Percentiles rank a stretch among this genome's conserved stretches.
These are phyloP conservation scores for Neoconidiobolus thromboides DNA, from an alignment of 371 early-diverging fungal species.

Conservation along the genomic window DNA sequence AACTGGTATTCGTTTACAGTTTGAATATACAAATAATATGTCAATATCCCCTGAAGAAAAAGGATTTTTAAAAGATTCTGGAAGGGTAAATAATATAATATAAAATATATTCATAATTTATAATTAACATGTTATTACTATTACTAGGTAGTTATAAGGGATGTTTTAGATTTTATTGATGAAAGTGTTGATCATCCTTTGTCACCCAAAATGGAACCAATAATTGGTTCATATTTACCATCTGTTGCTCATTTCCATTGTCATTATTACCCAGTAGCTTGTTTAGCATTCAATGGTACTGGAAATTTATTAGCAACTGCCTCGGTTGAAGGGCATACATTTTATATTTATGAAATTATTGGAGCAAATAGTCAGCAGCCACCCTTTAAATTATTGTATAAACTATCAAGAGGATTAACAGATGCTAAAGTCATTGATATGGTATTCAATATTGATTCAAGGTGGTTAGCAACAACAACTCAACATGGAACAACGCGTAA, in stretches of 20 bases:
- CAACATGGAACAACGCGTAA: slow-evolving; percentile 52
- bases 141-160: slow-evolving; percentile 28
- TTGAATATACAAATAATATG: not conserved
- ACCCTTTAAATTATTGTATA: slow-evolving; percentile 11
- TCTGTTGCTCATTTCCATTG: slow-evolving; percentile 52
- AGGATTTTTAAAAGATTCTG: not conserved
- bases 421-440: slow-evolving; percentile 54
- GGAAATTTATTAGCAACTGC: slow-evolving; percentile 51
- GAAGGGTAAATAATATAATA: not conserved
- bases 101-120: not conserved
- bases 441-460: slow-evolving; percentile 45
- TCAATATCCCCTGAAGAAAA: not conserved
- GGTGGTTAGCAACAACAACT: slow-evolving; percentile 60
- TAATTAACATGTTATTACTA: not conserved
- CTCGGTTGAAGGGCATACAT: slow-evolving; percentile 51
- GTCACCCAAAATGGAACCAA: not conserved
- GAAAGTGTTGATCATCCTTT: slow-evolving; percentile 6
- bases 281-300: slow-evolving; percentile 38
- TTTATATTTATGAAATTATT: slow-evolving; percentile 38
- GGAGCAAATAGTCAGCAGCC: slow-evolving; percentile 6
- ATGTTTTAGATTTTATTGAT: slow-evolving; percentile 16
- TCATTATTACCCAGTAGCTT: slow-evolving; percentile 46
- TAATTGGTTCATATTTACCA: slow-evolving; percentile 14
- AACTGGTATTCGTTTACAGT: not conserved
- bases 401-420: slow-evolving; percentile 55